Evolutionary conservation across 495 filamentous ascomycete genomes (phyloP).

Genomic region (Copromyces sp.): DNA sequence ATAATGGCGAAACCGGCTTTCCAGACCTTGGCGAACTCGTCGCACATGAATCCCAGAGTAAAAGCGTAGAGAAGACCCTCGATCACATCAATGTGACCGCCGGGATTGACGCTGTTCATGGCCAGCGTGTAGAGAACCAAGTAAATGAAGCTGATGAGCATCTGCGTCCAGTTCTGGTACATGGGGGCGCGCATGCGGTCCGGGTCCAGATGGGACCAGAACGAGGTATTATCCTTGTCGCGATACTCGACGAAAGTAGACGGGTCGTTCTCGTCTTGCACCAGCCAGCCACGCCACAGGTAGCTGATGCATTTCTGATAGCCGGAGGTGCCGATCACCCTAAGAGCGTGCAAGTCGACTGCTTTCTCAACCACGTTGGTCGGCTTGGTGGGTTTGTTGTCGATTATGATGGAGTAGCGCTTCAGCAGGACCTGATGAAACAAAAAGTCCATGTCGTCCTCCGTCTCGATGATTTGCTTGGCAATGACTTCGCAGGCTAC

Average conservation of each 20-base stretch:
- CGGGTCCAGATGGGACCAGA: constrained; percentile 77
- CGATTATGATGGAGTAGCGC: constrained; percentile 70
- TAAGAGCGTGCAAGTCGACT: constrained; percentile 82
- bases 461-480: constrained; percentile 83
- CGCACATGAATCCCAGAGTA: constrained; percentile 84
- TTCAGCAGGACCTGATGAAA: constrained; percentile 78
- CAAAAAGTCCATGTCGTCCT: constrained; percentile 65
- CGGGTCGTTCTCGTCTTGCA: constrained; percentile 84
- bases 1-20: constrained; percentile 85
- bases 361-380: constrained; percentile 84
- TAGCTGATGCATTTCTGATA: constrained; percentile 89
- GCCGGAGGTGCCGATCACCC: constrained; percentile 80
- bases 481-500: constrained; percentile 88
- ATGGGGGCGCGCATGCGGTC: constrained; percentile 85
- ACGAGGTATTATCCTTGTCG: constrained; percentile 60
- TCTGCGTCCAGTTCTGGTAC: constrained; percentile 86
- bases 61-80: constrained; percentile 83
- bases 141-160: constrained; percentile 73
- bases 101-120: constrained; percentile 79
- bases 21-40: constrained; percentile 79
- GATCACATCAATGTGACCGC: constrained; percentile 69
- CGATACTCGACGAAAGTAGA: constrained; percentile 76
- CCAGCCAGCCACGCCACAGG: constrained; percentile 93
- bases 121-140: constrained; percentile 78
- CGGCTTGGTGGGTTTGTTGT: constrained; percentile 60